Evolutionary conservation across 2,329 filamentous ascomycete genomes (phyloP), one percentile per base, ranked within the genome.

Genomic region (Pseudocercospora vitis): DNA sequence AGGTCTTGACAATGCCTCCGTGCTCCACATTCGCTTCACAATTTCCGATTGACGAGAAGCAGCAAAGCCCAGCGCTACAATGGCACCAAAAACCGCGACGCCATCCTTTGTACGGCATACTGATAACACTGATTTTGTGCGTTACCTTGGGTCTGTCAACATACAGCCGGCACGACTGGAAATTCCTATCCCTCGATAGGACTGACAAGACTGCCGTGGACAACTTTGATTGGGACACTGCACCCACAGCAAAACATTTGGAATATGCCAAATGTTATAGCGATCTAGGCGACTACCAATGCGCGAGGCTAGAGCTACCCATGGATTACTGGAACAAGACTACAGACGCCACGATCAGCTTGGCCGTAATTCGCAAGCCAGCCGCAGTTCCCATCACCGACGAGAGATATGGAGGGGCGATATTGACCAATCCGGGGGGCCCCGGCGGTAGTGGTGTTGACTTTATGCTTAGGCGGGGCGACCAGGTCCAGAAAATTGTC

Each of bases 301-400:
- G 78, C 56, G 76, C 78, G n/a, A 70, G 74, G 4, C 65, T 81
- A 3, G 66, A 74, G 40, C 70, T 80, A 0, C 79, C 78, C 0
- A 72, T 81, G 63, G 75, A 73, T 52, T 66, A 62, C 46, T 78
- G 74, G 65, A 70, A 74, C 26, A 64, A 66, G 3, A 61, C 64
- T 0, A 68, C 73, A 31, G 60, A 67, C 16, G 37, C 37, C 21
- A 16, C 11, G 8, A 42, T 42, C 3, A 42, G 37, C 19, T 58
- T 81, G 21, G 77, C 77, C 3, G 64, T 81, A 7, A 70, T 74
- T n/a, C 74, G 73, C 23, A 66, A 74, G 6, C 75, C 78, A 0
- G 77, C 77, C 3, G 72, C 62, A 12, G 67, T 75, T 0, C 57
- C 65, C 0, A 63, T 71, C 9, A 68, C 71, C 1, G 73, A 80